Evolutionary conservation across 164 flowering plant species (phyloP).

Genomic region (Santalum album): DNA sequence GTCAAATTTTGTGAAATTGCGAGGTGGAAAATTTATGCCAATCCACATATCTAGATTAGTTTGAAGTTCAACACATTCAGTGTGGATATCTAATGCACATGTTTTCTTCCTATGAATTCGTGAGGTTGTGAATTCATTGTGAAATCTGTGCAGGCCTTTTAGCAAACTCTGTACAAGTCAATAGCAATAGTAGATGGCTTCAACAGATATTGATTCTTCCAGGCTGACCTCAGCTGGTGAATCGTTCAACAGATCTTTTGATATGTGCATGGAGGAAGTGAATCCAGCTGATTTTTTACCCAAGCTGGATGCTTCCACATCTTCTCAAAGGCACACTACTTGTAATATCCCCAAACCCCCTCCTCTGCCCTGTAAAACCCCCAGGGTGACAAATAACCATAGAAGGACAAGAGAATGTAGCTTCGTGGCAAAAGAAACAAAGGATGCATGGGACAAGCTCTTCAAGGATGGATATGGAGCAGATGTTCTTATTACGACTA

Average conservation of each 20-base stretch:
- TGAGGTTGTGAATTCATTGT: not conserved
- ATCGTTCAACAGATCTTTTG: conserved; percentile 26
- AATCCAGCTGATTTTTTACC: conserved; percentile 22
- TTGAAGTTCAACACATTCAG: not conserved
- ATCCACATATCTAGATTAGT: too few species aligned
- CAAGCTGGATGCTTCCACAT: conserved; percentile 25
- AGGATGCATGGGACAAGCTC: conserved; percentile 53
- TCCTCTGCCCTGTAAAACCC: conserved; percentile 29
- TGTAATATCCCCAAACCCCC: conserved; percentile 49
- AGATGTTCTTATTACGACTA: conserved; percentile 48
- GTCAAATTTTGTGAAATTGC: too few species aligned
- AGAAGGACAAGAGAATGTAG: conserved; percentile 11
- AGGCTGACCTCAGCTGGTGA: conserved; percentile 28
- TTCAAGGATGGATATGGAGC: conserved; percentile 57
- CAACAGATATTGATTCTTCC: conserved; percentile 22
- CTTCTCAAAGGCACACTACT: conserved; percentile 20
- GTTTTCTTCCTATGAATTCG: not conserved
- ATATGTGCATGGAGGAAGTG: conserved; percentile 26
- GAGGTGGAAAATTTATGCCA: too few species aligned
- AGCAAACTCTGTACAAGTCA: not conserved
- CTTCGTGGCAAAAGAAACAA: conserved; percentile 52
- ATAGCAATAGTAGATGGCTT: conserved; percentile 29
- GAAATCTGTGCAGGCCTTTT: not conserved
- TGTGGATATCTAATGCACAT: not conserved
- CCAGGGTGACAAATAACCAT: conserved; percentile 3